These are phyloP conservation scores for Linnemannia exigua DNA, from an alignment of 192 early-diverging fungal genomes.

Conservation along the genomic window DNA sequence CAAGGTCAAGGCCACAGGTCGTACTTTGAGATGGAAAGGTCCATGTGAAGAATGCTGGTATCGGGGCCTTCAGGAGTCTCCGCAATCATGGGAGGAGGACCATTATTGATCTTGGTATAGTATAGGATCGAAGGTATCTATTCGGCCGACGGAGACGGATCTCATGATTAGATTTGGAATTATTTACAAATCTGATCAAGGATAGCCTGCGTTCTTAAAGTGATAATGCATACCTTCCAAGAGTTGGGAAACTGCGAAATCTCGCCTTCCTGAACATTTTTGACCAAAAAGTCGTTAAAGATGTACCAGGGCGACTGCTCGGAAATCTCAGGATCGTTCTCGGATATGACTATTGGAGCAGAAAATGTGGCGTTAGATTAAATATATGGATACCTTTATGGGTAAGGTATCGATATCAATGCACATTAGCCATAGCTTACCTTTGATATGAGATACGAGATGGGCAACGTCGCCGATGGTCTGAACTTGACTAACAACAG, in stretches of 20 bases:
- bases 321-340: slow-evolving; percentile 56
- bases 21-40: slow-evolving; percentile 74
- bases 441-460: slow-evolving; percentile 77
- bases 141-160: neutral
- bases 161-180: neutral
- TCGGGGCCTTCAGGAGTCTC: slow-evolving; percentile 58
- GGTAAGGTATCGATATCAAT: neutral
- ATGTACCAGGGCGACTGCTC: slow-evolving; percentile 80
- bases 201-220: neutral
- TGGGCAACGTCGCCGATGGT: slow-evolving; percentile 73
- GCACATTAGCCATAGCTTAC: slow-evolving; percentile 33
- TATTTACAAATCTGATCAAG: neutral
- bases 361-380: neutral
- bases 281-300: slow-evolving; percentile 97
- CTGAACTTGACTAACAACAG: slow-evolving; percentile 68
- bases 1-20: neutral
- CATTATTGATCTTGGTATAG: slow-evolving; percentile 72
- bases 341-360: slow-evolving; percentile 33
- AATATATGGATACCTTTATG: neutral
- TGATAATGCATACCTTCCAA: slow-evolving; percentile 61
- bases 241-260: slow-evolving; percentile 68
- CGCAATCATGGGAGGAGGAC: slow-evolving; percentile 63
- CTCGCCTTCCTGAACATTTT: slow-evolving; percentile 76
- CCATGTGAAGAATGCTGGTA: slow-evolving; percentile 67
- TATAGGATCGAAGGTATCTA: slow-evolving; percentile 78